These are phyloP conservation scores for Phytophthora quininea DNA, from an alignment of 352 stramenopile genomes.

Conservation along the genomic window DNA sequence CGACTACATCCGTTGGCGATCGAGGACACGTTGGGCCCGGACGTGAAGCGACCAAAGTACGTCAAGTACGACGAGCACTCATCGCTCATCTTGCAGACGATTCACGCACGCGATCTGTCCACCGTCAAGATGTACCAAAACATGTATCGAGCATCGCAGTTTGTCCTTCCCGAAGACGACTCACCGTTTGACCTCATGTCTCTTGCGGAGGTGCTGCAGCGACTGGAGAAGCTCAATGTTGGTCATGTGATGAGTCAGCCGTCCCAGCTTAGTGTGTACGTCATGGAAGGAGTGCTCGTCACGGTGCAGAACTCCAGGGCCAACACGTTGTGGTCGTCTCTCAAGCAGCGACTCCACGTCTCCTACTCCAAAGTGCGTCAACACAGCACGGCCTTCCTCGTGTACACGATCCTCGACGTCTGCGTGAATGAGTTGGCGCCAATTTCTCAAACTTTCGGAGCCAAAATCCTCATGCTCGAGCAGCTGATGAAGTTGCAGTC, in stretches of 20 bases:
- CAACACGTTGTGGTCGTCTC: conserved; percentile 50
- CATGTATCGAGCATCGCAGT: conserved; percentile 67
- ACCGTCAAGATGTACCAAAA: conserved; percentile 67
- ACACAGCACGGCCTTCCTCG: conserved; percentile 68
- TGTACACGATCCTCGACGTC: conserved; percentile 78
- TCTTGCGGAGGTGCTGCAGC: conserved; percentile 53
- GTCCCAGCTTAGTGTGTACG: conserved; percentile 74
- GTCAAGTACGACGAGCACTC: conserved; percentile 85
- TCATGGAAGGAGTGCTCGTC: conserved; percentile 69
- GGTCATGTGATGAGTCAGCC: conserved; percentile 65
- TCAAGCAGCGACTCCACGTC: conserved; percentile 61
- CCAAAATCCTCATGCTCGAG: conserved; percentile 73
- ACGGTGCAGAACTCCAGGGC: conserved; percentile 53
- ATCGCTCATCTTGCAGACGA: conserved; percentile 68
- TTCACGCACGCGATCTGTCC: conserved; percentile 48
- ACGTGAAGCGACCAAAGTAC: conserved; percentile 78
- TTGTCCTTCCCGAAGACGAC: conserved; percentile 44
- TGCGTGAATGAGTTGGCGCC: conserved; percentile 81
- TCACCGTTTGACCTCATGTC: conserved; percentile 66
- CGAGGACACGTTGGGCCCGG: conserved; percentile 76
- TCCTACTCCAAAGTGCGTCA: conserved; percentile 86
- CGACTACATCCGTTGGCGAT: conserved; percentile 83
- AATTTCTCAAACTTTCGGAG: conserved; percentile 70
- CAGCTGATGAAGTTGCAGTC: conserved; percentile 52
- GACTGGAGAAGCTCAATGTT: conserved; percentile 55